Conservation (phyloP, 2,329 filamentous ascomycete genomes). For the Pseudocercospora fijiensis region DNA sequence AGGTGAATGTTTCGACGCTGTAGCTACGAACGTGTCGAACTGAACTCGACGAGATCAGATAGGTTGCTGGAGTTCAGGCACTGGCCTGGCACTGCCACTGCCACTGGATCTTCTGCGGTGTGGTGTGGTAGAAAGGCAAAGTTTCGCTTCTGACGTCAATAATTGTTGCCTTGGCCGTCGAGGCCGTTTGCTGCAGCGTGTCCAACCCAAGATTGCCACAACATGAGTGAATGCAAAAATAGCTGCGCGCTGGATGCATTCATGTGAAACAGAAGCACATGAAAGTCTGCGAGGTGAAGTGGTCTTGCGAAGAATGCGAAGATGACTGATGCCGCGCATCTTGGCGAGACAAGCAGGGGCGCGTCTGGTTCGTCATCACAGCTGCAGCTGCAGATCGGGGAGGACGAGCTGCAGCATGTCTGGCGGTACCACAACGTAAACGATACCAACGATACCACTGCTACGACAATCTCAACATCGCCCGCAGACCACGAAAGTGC, state of each 20-base stretch:
- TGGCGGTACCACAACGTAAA: background rate
- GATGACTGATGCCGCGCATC: slow-evolving; percentile 2
- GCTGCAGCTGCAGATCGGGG: slow-evolving; percentile 2
- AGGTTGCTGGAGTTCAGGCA: background rate
- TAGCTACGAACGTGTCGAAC: background rate
- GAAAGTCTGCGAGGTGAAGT: background rate
- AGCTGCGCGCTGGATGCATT: background rate
- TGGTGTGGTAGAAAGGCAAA: background rate
- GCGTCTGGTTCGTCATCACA: background rate
- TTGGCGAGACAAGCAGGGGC: slow-evolving; percentile 1
- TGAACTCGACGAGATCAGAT: background rate
- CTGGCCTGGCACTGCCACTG: too few relatives aligned
- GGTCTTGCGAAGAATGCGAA: background rate
- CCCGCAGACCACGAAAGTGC: background rate
- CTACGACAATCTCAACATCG: background rate
- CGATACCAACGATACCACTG: too few relatives aligned
- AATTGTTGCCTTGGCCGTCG: background rate
- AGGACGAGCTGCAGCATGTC: background rate
- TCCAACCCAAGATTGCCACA: background rate
- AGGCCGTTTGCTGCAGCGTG: background rate
- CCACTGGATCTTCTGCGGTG: too few relatives aligned
- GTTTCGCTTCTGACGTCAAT: background rate
- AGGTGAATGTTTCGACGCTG: background rate
- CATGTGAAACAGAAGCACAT: background rate
- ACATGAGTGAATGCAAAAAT: background rate